Base-by-base conservation (phyloP, 495 filamentous ascomycete species). In the Penicillium silybi region DNA sequence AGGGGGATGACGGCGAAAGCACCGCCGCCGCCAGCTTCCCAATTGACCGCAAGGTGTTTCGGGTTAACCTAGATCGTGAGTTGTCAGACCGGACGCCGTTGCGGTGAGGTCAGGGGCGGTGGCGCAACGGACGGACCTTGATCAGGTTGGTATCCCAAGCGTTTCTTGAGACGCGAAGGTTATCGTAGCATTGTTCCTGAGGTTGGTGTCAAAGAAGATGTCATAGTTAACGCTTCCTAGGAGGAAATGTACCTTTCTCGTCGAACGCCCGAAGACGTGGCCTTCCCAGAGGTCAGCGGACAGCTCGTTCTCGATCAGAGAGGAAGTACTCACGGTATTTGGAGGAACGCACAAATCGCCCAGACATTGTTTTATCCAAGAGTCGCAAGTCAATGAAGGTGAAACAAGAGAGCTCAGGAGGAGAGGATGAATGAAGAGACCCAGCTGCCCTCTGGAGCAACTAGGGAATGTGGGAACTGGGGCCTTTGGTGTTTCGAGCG, bases 121-220 rank as follows among this genome's bases (percentile, higher is more conserved):
- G 62, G 52, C 45, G 56, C 56, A 35, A 48, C 22, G 11, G 29
- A 55, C 79, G 56, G 58, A 93, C 92, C 82, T 97, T 97, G 71
- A 97, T 79, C 46, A 98, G 79, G 73, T 98, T 98, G 68, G 89
- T 96, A 72, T 98, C 93, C 92, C 93, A 98, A 46, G 95, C 92
- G 84, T 98, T 98, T 70, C 84, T 85, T 53, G 92, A 96, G 69
- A 98, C 87, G 53, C 83, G 81, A 60, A 97, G 79, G 68, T 97
- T 97, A 76, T 98, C 95, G 70, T 96, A 97, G 78, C 90, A 96
- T 88, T 86, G 83, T 65, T 90, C 86, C 82, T 88, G 46, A 16
- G 48, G 15, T 44, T 54, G 26, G 35, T 26, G 50, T 58, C 34
- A 52, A 54, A 41, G 44, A 2, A 10, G 15, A n/a, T 19, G 44